These are phyloP conservation scores for Gomphus sp. DNA, from an alignment of 1,284 basidiomycete genomes.

Conservation along the genomic window DNA sequence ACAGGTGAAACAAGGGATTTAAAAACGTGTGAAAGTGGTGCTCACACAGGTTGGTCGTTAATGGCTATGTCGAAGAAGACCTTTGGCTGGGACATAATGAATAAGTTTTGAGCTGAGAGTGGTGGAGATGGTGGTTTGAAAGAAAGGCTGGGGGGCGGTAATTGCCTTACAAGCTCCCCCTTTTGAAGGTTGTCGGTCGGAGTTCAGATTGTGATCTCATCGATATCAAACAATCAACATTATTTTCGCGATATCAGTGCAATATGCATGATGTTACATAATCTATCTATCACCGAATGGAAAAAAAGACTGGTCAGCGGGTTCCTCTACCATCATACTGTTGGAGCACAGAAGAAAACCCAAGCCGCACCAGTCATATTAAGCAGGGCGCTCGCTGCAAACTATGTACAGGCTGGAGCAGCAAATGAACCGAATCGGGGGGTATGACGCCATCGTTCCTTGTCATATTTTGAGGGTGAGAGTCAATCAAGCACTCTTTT, in stretches of 20 bases:
- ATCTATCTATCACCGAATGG: neutral
- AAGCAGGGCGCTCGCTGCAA: neutral
- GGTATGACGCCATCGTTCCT: neutral
- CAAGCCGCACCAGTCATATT: neutral
- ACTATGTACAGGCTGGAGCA: neutral
- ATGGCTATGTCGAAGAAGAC: constrained; percentile 72
- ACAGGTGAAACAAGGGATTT: constrained; percentile 29
- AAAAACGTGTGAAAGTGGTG: constrained; percentile 19
- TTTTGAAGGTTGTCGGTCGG: constrained; percentile 10
- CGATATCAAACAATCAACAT: neutral
- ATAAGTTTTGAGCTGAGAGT: constrained; percentile 2
- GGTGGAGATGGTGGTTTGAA: constrained; percentile 11
- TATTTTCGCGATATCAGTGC: neutral
- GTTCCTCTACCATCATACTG: neutral
- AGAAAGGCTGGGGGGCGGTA: neutral
- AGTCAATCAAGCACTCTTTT: constrained; percentile 12
- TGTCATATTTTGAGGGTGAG: neutral
- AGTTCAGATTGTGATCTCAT: constrained; percentile 11
- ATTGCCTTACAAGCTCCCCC: neutral
- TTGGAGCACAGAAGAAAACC: neutral
- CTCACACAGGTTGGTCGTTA: constrained; percentile 34
- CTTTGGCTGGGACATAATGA: constrained; percentile 27
- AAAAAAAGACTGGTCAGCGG: neutral
- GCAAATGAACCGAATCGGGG: neutral
- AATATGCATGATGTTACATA: neutral